A percentile compares a stretch with the other conserved stretches of the same genome.
These are phyloP conservation scores for Erythrophleum fordii DNA, from an alignment of 306 rosid species.

Conservation along the genomic window DNA sequence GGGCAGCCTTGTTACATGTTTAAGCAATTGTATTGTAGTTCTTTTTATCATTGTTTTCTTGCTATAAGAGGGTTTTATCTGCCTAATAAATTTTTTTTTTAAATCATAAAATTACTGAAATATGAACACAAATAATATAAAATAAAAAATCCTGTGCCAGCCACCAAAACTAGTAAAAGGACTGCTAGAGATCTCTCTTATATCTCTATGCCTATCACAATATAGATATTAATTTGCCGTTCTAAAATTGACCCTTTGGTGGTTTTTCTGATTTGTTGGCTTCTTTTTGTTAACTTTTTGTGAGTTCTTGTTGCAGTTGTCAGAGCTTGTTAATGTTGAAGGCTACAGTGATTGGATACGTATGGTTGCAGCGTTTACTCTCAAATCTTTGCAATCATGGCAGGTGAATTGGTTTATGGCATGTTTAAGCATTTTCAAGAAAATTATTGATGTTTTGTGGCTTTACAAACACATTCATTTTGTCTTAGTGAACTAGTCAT, in stretches of 20 bases:
- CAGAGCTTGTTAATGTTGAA: slow-evolving; percentile 97
- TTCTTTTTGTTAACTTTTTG: slow-evolving; percentile 32
- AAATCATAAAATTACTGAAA: too few relatives aligned
- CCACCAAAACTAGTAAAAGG: neutral
- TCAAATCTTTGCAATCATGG: slow-evolving; percentile 98
- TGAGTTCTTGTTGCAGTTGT: slow-evolving; percentile 59
- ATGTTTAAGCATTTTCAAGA: slow-evolving; percentile 32
- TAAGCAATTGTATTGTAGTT: neutral
- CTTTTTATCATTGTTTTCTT: neutral
- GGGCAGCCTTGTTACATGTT: neutral
- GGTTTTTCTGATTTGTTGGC: neutral
- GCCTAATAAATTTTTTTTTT: neutral
- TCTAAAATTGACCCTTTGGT: neutral
- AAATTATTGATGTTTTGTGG: slow-evolving; percentile 8
- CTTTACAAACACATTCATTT: neutral
- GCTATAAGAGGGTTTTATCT: neutral
- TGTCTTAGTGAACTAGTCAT: slow-evolving; percentile 10
- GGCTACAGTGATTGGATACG: slow-evolving; percentile 99
- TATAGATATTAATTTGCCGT: neutral
- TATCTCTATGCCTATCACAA: neutral
- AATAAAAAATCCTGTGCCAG: neutral
- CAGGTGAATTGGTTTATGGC: slow-evolving; percentile 60
- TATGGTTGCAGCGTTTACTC: slow-evolving; percentile 94
- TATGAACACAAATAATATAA: too few relatives aligned
- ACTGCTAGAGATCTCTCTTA: neutral